These are phyloP conservation scores for Pulveroboletus sp. DNA, from an alignment of 768 basidiomycete species.

Conservation along the genomic window DNA sequence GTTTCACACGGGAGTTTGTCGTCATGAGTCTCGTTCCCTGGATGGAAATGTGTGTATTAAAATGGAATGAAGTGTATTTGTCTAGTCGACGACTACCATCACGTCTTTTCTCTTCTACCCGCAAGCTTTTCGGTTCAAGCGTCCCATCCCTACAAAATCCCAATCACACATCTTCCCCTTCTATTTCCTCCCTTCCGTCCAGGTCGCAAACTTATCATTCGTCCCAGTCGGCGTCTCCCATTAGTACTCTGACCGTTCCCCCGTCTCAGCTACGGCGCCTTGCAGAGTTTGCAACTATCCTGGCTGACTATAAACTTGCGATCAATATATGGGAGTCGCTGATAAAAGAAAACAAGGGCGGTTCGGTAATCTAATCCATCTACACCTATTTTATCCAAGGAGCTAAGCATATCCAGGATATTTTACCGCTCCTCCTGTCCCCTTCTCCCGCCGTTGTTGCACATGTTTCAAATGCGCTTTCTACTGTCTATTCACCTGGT, in stretches of 20 bases:
- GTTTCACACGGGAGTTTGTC: conserved; percentile 83
- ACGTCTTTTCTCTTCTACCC: conserved; percentile 81
- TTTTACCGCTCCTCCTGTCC: conserved; percentile 67
- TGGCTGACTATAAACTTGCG: conserved; percentile 88
- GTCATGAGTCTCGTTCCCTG: conserved; percentile 88
- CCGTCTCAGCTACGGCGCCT: conserved; percentile 78
- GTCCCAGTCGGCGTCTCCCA: conserved; percentile 26
- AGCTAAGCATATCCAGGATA: conserved; percentile 51
- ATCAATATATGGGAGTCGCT: conserved; percentile 79
- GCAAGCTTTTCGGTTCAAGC: conserved; percentile 72
- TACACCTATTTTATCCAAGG: not conserved
- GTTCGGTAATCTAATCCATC: conserved; percentile 51
- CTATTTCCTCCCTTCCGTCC: conserved; percentile 30
- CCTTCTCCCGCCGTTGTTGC: conserved; percentile 58
- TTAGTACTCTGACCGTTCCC: conserved; percentile 28
- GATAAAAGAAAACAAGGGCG: conserved; percentile 82
- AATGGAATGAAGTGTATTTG: conserved; percentile 90
- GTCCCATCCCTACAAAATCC: conserved; percentile 43
- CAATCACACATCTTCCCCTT: conserved; percentile 37
- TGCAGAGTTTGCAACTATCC: conserved; percentile 90
- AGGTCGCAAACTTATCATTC: conserved; percentile 37
- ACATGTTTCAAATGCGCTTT: conserved; percentile 60
- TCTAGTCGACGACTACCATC: conserved; percentile 77
- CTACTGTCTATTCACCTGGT: conserved; percentile 39
- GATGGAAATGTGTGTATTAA: conserved; percentile 92